Base-by-base conservation (phyloP, 169 alveolate genomes). In the Eimeria sp. region DNA sequence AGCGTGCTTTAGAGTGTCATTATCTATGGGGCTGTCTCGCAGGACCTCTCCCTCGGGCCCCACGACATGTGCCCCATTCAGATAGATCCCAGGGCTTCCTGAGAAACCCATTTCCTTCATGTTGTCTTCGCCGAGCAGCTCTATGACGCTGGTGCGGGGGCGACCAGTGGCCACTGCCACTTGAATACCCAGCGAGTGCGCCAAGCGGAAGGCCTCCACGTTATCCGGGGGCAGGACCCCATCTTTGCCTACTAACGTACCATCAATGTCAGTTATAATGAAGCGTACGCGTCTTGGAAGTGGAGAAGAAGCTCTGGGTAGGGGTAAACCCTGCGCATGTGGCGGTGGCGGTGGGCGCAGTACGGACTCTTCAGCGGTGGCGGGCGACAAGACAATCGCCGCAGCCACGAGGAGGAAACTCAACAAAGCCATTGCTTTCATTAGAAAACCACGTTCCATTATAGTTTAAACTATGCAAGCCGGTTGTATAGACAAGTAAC, bases 41-140 rank as follows among this genome's bases (percentile, higher is more conserved):
- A 85, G 56, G 49, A 85, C 78, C 46, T 58, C 37, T 40, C 91
- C 91, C 40, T 8, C 20, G 4, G 37, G 56, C 23, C 56, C 60
- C 58, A 85, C 30, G n/a, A 85, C 66, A 43, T 62, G 43, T n/a
- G 82, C 93, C 14, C 93, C 93, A 43, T 85, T 85, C 62, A 85
- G 33, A 25, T 52, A 85, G 30, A 64, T 52, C 8, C 93, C 80
- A 20, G 82, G 93, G 66, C 18, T n/a, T 10, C 74, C 74, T 33
- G 90, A 16, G 40, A 52, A 83, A 40, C 43, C 90, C 54, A 52
- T 56, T 20, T 58, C 40, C 66, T 46, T 46, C 82, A 64, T 18
- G 30, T 10, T 74, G 2, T 43, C 25, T 43, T 62, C 80, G 14
- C 91, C 93, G 13, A 85, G 60, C 10, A 64, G 60, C 40, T 37